Conservation (phyloP, 1,284 basidiomycete genomes). For the Hypsizygus ulmarius region DNA sequence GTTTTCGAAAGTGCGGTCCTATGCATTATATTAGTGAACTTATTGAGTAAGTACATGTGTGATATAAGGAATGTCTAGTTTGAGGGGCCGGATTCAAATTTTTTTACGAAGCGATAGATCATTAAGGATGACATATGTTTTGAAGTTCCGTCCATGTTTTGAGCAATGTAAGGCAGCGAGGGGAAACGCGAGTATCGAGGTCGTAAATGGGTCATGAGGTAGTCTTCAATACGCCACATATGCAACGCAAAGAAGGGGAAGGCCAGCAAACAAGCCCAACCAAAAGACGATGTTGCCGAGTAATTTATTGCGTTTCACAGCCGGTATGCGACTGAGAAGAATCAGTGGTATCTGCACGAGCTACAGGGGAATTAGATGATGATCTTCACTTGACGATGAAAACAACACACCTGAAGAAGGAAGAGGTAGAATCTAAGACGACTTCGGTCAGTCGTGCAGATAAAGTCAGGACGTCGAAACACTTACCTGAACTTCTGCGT, state of each 20-base stretch:
- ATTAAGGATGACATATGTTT: no score
- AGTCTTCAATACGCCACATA: conserved; percentile 65
- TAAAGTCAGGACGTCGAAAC: not conserved
- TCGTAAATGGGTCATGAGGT: not conserved
- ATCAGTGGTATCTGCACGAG: conserved; percentile 94
- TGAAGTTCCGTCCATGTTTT: conserved; percentile 12
- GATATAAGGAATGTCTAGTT: not conserved
- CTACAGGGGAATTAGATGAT: conserved; percentile 37
- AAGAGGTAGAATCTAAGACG: conserved; percentile 71
- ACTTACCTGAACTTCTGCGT: conserved; percentile 75
- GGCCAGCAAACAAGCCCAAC: conserved; percentile 87
- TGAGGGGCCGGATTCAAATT: no score
- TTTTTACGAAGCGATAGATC: no score
- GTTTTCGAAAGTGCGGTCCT: conserved; percentile 84
- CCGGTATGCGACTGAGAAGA: conserved; percentile 71
- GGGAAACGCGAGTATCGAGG: conserved; percentile 2
- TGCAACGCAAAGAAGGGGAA: conserved; percentile 89
- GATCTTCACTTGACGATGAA: not conserved
- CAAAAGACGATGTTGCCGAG: conserved; percentile 89
- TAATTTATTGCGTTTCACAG: conserved; percentile 76
- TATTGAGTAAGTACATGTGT: not conserved
- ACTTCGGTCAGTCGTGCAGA: not conserved
- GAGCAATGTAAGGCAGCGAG: not conserved
- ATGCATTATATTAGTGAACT: conserved; percentile 19
- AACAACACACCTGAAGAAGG: conserved; percentile 46